These are phyloP conservation scores for Acorus gramineus DNA, from an alignment of 106 monocot genomes.

Conservation along the genomic window DNA sequence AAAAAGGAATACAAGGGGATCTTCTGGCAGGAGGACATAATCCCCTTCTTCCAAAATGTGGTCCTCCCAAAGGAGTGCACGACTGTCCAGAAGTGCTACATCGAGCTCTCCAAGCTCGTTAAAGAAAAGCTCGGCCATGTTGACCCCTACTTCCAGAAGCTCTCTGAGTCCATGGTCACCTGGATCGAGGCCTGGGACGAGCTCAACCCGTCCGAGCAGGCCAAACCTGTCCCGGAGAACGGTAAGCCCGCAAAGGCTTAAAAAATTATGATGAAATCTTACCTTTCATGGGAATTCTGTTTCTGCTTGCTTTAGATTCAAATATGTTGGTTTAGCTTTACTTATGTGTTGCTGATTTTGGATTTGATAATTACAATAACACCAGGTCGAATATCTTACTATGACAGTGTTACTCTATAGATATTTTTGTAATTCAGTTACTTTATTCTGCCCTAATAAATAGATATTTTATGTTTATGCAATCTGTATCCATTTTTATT, in stretches of 20 bases:
- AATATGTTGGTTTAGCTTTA: too few species aligned
- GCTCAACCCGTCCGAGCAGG: constrained; percentile 14
- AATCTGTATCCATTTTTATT: too few species aligned
- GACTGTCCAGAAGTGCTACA: constrained; percentile 21
- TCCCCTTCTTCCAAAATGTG: constrained; percentile 24
- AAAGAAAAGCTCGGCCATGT: constrained; percentile 18
- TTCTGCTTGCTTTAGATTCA: too few species aligned
- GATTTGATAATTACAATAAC: too few species aligned
- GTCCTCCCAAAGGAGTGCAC: constrained; percentile 23
- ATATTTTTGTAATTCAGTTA: too few species aligned
- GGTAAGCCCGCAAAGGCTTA: background rate
- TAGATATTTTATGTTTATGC: too few species aligned
- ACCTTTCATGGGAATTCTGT: too few species aligned
- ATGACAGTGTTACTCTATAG: too few species aligned
- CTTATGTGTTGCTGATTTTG: too few species aligned
- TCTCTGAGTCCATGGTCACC: constrained; percentile 20
- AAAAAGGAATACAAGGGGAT: constrained; percentile 28
- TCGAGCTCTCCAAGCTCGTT: constrained; percentile 22
- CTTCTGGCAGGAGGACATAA: constrained; percentile 28
- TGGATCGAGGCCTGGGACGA: constrained; percentile 29
- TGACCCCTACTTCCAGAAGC: constrained; percentile 22
- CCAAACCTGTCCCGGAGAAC: background rate
- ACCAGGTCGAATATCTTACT: too few species aligned
- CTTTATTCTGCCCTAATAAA: too few species aligned
- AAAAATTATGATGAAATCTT: too few species aligned